Evolutionary conservation across 1,284 basidiomycete species (phyloP), one percentile per base, ranked within the genome.

Genomic region (Sparassis latifolia): DNA sequence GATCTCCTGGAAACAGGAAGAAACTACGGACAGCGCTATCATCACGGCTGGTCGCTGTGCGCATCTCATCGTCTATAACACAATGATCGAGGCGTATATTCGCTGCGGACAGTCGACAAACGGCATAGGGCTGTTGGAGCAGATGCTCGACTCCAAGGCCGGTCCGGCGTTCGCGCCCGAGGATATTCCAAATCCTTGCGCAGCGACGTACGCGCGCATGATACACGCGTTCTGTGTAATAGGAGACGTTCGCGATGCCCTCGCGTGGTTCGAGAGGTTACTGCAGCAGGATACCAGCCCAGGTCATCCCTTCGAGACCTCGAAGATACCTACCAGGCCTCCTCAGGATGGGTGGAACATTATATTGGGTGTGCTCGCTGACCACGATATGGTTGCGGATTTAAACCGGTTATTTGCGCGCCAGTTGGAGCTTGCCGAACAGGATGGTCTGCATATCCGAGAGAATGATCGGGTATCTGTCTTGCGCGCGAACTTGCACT

Each of bases 61-160:
- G 2, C 73, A 77, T 49, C 68, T 82, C 32, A 59, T 70, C 35
- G 74, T 89, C 2, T 94, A 82, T 82, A 84, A 84, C 55, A 70
- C 76, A 55, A 89, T 94, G 80, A 79, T 96, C 49, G 73, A 79
- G 42, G 79, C 82, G 0, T 85, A 89, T 68, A 88, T 96, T 72
- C 74, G 71, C 20, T 78, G 74, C 33, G 82, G 82, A 3, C 72
- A 84, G 52, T 73, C 84, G 0, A 77, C 79, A 2, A 79, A 76
- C 44, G 92, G 84, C 4, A 64, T 94, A 6, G 77, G 67, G 20
- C 66, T 95, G 2, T 71, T 96, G 44, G 85, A 91, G 55, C 68
- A 76, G 53, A 89, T 96, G 84, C 73, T 93, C 64, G 74, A 76
- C 53, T 70, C 77, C 1, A 59, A 71, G 0, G 67, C 73, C 1